Conservation (phyloP, 169 alveolate genomes). For the Plasmodium vinckei region DNA sequence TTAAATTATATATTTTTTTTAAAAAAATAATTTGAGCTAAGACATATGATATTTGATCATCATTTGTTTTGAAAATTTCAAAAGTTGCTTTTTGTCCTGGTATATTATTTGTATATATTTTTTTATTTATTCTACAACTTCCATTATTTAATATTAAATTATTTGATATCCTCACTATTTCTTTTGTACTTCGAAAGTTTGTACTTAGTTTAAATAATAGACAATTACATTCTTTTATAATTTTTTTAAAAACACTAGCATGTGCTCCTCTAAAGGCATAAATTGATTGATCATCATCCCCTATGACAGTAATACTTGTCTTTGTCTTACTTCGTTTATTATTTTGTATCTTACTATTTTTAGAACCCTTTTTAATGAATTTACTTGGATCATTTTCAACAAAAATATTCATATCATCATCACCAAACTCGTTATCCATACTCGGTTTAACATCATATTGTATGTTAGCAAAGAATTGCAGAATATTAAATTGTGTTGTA, state of each 20-base stretch:
- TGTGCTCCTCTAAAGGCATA: slow-evolving; percentile 88
- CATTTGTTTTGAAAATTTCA: slow-evolving; percentile 70
- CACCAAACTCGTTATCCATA: neutral
- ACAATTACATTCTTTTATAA: slow-evolving; percentile 56
- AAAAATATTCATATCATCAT: neutral
- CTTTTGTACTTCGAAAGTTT: slow-evolving; percentile 82
- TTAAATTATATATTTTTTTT: slow-evolving; percentile 72
- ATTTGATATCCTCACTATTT: slow-evolving; percentile 76
- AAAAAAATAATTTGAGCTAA: slow-evolving; percentile 72
- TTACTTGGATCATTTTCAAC: neutral
- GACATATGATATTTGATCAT: slow-evolving; percentile 80
- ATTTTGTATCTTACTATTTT: neutral
- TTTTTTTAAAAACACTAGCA: slow-evolving; percentile 76
- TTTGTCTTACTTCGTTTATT: neutral
- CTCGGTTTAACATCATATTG: too few relatives aligned
- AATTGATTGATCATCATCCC: slow-evolving; percentile 89
- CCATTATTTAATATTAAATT: slow-evolving; percentile 71
- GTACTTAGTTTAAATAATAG: slow-evolving; percentile 45
- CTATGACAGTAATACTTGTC: slow-evolving; percentile 79
- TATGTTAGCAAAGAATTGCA: slow-evolving; percentile 54
- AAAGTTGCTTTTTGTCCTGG: slow-evolving; percentile 75
- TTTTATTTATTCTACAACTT: slow-evolving; percentile 73
- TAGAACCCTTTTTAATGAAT: neutral
- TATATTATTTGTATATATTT: slow-evolving; percentile 74
- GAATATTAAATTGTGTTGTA: slow-evolving; percentile 80